These are phyloP conservation scores for Parathielavia hyrcaniae DNA, from an alignment of 495 filamentous ascomycete genomes.

Conservation along the genomic window DNA sequence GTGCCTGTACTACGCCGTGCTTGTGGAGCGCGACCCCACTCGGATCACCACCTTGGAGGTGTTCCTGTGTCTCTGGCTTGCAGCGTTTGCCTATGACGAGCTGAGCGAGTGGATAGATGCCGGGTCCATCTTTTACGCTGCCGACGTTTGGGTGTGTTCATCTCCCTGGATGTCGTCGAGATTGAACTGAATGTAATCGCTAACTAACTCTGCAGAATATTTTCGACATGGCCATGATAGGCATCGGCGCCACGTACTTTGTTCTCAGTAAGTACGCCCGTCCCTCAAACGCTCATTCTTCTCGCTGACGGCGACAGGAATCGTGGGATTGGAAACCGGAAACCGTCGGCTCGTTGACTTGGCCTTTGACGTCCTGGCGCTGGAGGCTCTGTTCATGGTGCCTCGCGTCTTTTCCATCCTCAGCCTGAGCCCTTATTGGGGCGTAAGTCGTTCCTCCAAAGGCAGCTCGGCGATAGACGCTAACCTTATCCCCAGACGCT, in stretches of 20 bases:
- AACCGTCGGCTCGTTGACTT: slow-evolving; percentile 61
- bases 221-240: slow-evolving; percentile 82
- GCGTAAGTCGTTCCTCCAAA: slow-evolving; percentile 34
- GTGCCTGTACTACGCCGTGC: slow-evolving; percentile 74
- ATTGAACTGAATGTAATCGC: not conserved
- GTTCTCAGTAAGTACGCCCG: slow-evolving; percentile 53
- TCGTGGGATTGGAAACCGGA: slow-evolving; percentile 61
- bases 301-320: slow-evolving; percentile 42
- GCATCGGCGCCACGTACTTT: slow-evolving; percentile 70
- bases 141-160: slow-evolving; percentile 65
- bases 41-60: slow-evolving; percentile 48
- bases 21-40: slow-evolving; percentile 53
- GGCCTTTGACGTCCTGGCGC: slow-evolving; percentile 79
- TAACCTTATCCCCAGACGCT: slow-evolving; percentile 29
- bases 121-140: slow-evolving; percentile 74
- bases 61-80: slow-evolving; percentile 61
- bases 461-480: not conserved
- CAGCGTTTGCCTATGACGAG: slow-evolving; percentile 84
- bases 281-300: not conserved
- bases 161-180: not conserved
- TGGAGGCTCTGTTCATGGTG: slow-evolving; percentile 86
- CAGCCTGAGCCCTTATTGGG: slow-evolving; percentile 87
- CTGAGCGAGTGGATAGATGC: slow-evolving; percentile 76
- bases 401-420: slow-evolving; percentile 85
- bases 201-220: slow-evolving; percentile 42